phyloP scores from a whole-genome alignment of 2,329 filamentous ascomycete genomes.

The Lasiodiplodia theobromae region DNA sequence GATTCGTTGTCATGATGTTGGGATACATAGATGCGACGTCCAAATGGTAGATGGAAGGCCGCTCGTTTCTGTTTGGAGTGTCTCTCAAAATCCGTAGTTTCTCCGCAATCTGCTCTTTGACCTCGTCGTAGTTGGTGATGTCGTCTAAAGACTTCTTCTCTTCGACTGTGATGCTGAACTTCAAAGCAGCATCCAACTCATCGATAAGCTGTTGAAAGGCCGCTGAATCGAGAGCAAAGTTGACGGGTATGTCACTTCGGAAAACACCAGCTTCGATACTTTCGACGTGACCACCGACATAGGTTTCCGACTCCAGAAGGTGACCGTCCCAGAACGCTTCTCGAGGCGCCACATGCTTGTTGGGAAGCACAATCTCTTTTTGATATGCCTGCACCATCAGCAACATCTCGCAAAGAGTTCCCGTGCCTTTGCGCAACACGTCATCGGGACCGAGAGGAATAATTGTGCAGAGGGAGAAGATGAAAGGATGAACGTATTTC shows the following conservation, averaged over 20 bases:
- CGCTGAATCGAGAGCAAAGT: conserved; percentile 86
- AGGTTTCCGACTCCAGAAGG: conserved; percentile 94
- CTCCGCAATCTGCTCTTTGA: conserved; percentile 81
- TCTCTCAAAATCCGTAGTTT: conserved; percentile 75
- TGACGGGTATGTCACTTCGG: conserved; percentile 90
- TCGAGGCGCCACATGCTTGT: conserved; percentile 90
- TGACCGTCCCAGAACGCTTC: conserved; percentile 98
- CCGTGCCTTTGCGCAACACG: conserved; percentile 91
- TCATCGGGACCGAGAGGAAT: conserved; percentile 92
- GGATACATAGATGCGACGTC: conserved; percentile 99
- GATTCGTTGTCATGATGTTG: conserved; percentile 99
- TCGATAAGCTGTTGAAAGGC: conserved; percentile 88
- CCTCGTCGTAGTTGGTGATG: conserved; percentile 60
- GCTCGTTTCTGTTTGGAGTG: conserved; percentile 83
- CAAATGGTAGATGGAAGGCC: conserved; percentile 94
- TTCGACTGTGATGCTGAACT: conserved; percentile 72
- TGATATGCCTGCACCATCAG: conserved; percentile 98
- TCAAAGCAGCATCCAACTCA: conserved; percentile 87
- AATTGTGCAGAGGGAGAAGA: conserved; percentile 98
- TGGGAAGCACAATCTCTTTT: conserved; percentile 89
- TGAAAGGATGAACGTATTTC: conserved; percentile 99
- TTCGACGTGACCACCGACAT: conserved; percentile 97
- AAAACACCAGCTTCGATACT: conserved; percentile 99
- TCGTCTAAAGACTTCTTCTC: conserved; percentile 61
- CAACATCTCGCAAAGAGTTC: conserved; percentile 98